Percentiles rank a stretch among this genome's conserved stretches.
Conservation (phyloP, 1,284 basidiomycete species). For the Inonotus obliquus region DNA sequence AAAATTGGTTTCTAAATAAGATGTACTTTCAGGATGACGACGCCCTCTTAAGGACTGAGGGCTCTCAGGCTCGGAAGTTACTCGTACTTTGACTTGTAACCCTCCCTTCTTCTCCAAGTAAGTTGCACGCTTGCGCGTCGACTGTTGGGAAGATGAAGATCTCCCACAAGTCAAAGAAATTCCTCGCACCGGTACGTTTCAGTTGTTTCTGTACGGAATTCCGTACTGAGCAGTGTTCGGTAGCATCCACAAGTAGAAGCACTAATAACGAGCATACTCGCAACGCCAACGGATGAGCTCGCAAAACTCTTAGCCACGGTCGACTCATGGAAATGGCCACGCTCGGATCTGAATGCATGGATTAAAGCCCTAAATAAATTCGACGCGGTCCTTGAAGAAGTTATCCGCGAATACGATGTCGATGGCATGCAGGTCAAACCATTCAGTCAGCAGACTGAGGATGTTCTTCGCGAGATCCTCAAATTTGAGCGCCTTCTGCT, state of each 20-base stretch:
- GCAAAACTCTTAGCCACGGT: slow-evolving; percentile 59
- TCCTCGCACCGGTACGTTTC: slow-evolving; percentile 57
- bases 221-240: slow-evolving; percentile 14
- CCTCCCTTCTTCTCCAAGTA: neutral
- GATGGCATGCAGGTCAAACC: slow-evolving; percentile 78
- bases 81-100: slow-evolving; percentile 3
- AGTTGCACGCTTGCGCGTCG: slow-evolving; percentile 31
- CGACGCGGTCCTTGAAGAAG: slow-evolving; percentile 80
- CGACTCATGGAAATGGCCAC: slow-evolving; percentile 88
- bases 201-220: neutral
- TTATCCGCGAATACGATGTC: slow-evolving; percentile 80
- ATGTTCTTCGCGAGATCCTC: slow-evolving; percentile 76
- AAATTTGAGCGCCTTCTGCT: slow-evolving; percentile 86
- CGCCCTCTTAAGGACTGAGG: neutral
- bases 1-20: neutral
- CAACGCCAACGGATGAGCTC: slow-evolving; percentile 62
- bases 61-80: neutral
- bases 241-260: slow-evolving; percentile 75
- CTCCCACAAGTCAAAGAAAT: slow-evolving; percentile 73
- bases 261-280: slow-evolving; percentile 64
- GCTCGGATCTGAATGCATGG: slow-evolving; percentile 97
- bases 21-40: neutral
- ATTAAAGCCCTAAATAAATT: slow-evolving; percentile 94
- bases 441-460: slow-evolving; percentile 78
- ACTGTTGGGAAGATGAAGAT: slow-evolving; percentile 70